Evolutionary conservation across 345 rosid genomes (phyloP), one percentile per base, ranked within the genome.

Genomic region (Xanthoceras sorbifolium): DNA sequence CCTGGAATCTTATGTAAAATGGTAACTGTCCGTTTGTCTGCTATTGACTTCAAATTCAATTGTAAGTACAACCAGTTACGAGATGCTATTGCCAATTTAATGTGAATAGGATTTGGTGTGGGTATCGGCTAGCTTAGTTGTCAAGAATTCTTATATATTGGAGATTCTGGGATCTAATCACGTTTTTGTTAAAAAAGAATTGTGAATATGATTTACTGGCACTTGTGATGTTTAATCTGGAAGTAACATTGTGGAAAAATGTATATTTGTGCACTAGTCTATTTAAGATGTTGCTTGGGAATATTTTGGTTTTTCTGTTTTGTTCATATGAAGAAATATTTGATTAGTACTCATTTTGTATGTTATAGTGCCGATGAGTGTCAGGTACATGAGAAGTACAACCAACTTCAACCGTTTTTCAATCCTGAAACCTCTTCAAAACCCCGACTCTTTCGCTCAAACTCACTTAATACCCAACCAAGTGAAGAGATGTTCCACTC

Each of bases 401-500:
- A 8, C 69, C 8, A 12, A 23, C 60, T 63, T 63, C 22, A 74
- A 63, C 48, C 1, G 20, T 15, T 23, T 64, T 5, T 64, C 64
- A 22, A 32, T 4, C 50, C 50, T 11, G 0, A 23, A 60, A 10
- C 57, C 36, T 38, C 52, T 11, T 70, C 84, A 12, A 14, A 59
- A 61, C 9, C 26, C 57, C 12, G 52, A 20, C 9, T 68, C 60
- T 36, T 66, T 67, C 68, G 1, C 23, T 70, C 68, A 48, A 31
- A 63, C 20, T 36, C 62, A 28, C 20, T 9, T 61, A 67, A 26
- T 85, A 2, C 77, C 71, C 23, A 48, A 76, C 31, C 76, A 40
- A 38, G 71, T 88, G 59, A 72, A 77, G 62, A 74, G 74, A 80
- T 89, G 89, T 69, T 65, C 82, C 65, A 67, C 9, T 61, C 54